A percentile compares a stretch with the other conserved stretches of the same genome.
Conservation (phyloP, 2,329 filamentous ascomycete species). For the Fusarium temperatum region DNA sequence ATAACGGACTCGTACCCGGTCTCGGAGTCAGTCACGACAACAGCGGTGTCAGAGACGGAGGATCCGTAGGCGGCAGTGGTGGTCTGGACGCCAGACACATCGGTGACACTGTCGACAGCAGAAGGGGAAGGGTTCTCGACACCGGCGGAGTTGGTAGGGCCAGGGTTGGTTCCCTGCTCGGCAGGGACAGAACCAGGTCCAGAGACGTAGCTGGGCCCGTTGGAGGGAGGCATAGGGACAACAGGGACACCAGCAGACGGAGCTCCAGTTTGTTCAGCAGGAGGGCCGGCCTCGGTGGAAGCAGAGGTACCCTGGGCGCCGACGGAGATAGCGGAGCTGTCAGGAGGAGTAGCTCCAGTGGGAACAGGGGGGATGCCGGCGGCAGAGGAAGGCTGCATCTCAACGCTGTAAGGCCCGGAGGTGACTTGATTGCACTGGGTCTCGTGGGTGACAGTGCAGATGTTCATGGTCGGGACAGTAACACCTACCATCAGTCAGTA, state of each 20-base stretch:
- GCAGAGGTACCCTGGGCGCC: constrained; percentile 21
- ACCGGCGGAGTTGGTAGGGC: constrained; percentile 15
- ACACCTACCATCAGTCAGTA: constrained; percentile 36
- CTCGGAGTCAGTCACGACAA: constrained; percentile 24
- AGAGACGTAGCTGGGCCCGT: constrained; percentile 22
- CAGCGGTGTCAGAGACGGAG: constrained; percentile 28
- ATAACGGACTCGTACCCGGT: constrained; percentile 18
- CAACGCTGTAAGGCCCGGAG: constrained; percentile 35
- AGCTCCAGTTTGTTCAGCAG: neutral
- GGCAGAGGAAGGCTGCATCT: constrained; percentile 10
- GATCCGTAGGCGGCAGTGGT: constrained; percentile 30
- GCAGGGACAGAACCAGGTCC: constrained; percentile 12
- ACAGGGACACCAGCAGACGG: neutral
- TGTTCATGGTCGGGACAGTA: constrained; percentile 48
- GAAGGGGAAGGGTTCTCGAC: constrained; percentile 9
- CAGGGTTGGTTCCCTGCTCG: constrained; percentile 8
- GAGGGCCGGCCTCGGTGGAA: constrained; percentile 4
- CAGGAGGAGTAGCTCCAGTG: constrained; percentile 22
- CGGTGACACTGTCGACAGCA: constrained; percentile 34
- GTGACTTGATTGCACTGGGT: constrained; percentile 47
- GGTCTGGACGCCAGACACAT: constrained; percentile 26
- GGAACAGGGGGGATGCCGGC: constrained; percentile 10
- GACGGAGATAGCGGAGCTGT: constrained; percentile 24
- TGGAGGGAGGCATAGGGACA: neutral
- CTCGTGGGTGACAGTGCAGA: constrained; percentile 48